phyloP scores from a whole-genome alignment of 306 rosid species.

The Sechiopsis laciniata region DNA sequence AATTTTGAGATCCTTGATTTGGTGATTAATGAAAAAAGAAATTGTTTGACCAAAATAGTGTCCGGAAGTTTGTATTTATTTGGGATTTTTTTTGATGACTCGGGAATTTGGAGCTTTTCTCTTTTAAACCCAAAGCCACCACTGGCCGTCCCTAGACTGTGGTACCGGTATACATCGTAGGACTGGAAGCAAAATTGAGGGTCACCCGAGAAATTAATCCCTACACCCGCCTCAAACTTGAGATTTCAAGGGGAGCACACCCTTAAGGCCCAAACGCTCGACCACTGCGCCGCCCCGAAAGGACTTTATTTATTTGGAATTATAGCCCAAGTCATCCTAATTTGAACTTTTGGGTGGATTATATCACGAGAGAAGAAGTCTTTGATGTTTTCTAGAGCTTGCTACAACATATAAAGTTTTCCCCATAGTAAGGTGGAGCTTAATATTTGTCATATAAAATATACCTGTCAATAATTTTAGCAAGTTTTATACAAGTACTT shows the following conservation, averaged over 20 bases:
- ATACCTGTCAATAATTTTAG: slow-evolving; percentile 8
- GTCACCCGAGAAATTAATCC: no score
- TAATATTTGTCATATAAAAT: not conserved
- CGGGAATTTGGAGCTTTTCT: no score
- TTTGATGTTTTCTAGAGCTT: slow-evolving; percentile 1
- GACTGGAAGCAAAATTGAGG: no score
- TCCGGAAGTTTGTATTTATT: not conserved
- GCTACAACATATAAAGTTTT: not conserved
- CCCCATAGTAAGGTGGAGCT: not conserved
- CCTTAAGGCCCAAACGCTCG: no score
- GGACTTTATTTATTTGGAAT: not conserved
- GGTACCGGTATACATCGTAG: no score
- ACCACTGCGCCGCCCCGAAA: no score
- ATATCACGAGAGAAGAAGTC: not conserved
- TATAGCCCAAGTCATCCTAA: not conserved
- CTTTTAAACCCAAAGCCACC: no score
- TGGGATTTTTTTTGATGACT: no score
- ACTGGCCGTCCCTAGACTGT: no score
- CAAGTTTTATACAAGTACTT: not conserved
- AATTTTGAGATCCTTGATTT: not conserved
- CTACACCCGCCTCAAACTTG: no score
- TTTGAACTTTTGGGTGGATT: slow-evolving; percentile 7
- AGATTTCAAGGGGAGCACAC: no score
- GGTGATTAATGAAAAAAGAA: slow-evolving; percentile 34
- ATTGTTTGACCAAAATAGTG: not conserved